Base-by-base conservation (phyloP, 208 protist genomes). In the Entamoeba histolytica region DNA sequence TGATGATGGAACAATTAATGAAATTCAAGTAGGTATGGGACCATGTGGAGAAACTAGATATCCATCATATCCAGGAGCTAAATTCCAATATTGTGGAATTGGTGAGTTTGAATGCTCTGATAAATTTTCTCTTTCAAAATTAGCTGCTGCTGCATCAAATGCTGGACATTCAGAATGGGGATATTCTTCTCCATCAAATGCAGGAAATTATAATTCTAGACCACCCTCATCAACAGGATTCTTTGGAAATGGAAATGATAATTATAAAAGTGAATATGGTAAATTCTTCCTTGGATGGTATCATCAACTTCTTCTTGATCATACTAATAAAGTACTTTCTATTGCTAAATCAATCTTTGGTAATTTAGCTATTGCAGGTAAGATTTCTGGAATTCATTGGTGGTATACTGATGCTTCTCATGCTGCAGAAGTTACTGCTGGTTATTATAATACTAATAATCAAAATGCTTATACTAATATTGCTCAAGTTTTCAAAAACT, bases 351-450 rank as follows among this genome's bases (percentile, higher is more conserved):
- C 96, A 35, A 6, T 19, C 0, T 15, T 31, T 4, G 35, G n/a
- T 6, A 51, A 49, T n/a, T 52, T 94, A 3, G n/a, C 47, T 50
- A 49, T 96, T 39, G 93, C 94, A 49, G 94, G 55, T 51, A 97
- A 97, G 93, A 93, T 96, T 10, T 93, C 95, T 39, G 96, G 96
- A 17, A 96, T 97, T 49, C 96, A 97, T 93, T 97, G 96, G 96
- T 95, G 94, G 94, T 95, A 95, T 92, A 91, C 61, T 31, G 93
- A 93, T 17, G 7, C 91, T 49, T 94, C 92, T 7, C 96, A 96
- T 91, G 96, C 95, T 35, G 96, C 96, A 3, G 96, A 97, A 61
- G n/a, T 96, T 0, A 97, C 96, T n/a, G 95, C 95, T 7, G 96
- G 96, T 3, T 97, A 97, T 92, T 96, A 96, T 91, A 96, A 96